A percentile compares a stretch with the other conserved stretches of the same genome.
Evolutionary conservation across 495 filamentous ascomycete species (phyloP).

Genomic region (Recurvomyces mirabilis): DNA sequence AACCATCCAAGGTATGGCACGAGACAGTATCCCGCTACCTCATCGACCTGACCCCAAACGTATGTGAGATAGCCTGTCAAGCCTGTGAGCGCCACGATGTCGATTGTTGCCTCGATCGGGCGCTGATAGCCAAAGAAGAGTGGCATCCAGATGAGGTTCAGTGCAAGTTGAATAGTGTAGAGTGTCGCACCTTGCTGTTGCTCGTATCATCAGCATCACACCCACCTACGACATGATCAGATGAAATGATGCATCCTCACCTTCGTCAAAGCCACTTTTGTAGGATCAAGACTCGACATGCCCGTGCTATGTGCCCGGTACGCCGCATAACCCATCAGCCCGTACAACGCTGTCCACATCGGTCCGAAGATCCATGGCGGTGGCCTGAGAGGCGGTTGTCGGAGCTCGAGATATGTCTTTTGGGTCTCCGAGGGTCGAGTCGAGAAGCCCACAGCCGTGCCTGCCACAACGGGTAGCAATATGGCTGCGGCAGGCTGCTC

Average conservation of each 20-base stretch:
- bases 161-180: constrained; percentile 70
- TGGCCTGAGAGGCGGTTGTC: constrained; percentile 70
- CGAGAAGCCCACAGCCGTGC: constrained; percentile 33
- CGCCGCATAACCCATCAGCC: constrained; percentile 77
- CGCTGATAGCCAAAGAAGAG: constrained; percentile 69
- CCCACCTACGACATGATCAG: too few relatives aligned
- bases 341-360: constrained; percentile 78
- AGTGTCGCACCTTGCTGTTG: constrained; percentile 53
- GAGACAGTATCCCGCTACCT: constrained; percentile 57
- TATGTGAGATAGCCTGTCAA: constrained; percentile 58
- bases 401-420: constrained; percentile 52
- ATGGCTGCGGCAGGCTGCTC: constrained; percentile 53
- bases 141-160: constrained; percentile 89
- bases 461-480: constrained; percentile 55
- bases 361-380: constrained; percentile 74
- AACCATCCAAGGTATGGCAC: constrained; percentile 76
- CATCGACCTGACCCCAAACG: constrained; percentile 63
- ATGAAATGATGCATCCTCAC: too few relatives aligned
- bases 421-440: constrained; percentile 42
- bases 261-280: constrained; percentile 31
- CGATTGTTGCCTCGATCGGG: constrained; percentile 60
- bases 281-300: constrained; percentile 38
- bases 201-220: not conserved
- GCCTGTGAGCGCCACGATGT: constrained; percentile 62
- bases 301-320: constrained; percentile 57